A percentile compares a stretch with the other conserved stretches of the same genome.
Conservation (phyloP, 306 rosid species). For the Dicorynia guianensis region DNA sequence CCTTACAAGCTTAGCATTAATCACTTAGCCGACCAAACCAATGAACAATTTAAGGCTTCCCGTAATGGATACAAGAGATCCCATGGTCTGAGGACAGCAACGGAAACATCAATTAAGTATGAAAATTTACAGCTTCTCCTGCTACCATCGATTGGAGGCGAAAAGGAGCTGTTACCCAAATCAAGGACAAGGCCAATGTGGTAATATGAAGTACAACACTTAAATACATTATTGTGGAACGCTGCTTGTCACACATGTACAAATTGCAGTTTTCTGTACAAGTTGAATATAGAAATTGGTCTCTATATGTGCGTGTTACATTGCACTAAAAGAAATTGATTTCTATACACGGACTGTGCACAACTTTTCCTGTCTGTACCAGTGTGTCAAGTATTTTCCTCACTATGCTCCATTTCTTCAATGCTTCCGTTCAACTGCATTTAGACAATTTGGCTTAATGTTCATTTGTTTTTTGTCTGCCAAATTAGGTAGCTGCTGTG, state of each 20-base stretch:
- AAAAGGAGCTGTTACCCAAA: constrained; percentile 40
- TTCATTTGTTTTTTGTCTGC: background rate
- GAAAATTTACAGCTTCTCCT: constrained; percentile 27
- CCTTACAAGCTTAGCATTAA: constrained; percentile 43
- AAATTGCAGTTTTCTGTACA: too few species aligned
- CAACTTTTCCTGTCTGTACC: too few species aligned
- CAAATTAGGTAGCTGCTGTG: constrained; percentile 4
- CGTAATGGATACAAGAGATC: background rate
- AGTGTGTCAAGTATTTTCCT: too few species aligned
- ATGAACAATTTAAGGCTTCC: constrained; percentile 34
- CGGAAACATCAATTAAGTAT: constrained; percentile 14
- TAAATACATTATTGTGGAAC: background rate
- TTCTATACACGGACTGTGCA: too few species aligned
- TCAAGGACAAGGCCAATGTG: constrained; percentile 46
- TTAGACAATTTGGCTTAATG: background rate
- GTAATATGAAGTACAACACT: background rate
- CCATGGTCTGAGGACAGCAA: background rate
- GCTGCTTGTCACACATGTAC: too few species aligned
- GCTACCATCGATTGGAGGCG: constrained; percentile 40
- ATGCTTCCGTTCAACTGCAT: background rate
- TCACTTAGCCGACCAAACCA: constrained; percentile 39
- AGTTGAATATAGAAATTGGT: too few species aligned
- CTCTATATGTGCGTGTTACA: too few species aligned
- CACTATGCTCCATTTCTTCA: background rate
- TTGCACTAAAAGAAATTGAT: too few species aligned